phyloP scores from a whole-genome alignment of 164 flowering plant genomes.

The Sedum album region DNA sequence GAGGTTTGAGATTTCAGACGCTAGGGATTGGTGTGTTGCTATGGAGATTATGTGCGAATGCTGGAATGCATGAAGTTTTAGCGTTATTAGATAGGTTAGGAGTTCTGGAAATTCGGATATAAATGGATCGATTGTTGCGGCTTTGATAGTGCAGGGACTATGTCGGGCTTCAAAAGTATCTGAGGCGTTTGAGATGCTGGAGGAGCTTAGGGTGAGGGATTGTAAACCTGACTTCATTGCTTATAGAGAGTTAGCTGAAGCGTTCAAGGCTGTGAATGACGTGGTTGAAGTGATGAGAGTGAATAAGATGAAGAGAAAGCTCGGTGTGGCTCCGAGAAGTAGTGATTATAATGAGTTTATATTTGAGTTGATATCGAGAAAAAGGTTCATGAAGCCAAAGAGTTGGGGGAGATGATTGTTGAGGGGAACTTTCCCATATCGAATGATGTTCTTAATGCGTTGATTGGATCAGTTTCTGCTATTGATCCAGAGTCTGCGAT shows the following conservation, averaged over 20 bases:
- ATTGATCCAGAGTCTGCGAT: conserved; percentile 45
- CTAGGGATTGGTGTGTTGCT: conserved; percentile 78
- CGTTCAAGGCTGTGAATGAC: conserved; percentile 38
- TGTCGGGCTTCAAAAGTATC: conserved; percentile 38
- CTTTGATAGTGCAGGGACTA: conserved; percentile 66
- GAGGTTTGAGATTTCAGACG: conserved; percentile 37
- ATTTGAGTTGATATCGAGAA: conserved; percentile 45
- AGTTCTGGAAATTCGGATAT: conserved; percentile 20
- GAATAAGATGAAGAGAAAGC: conserved; percentile 78
- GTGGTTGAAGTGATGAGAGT: conserved; percentile 46
- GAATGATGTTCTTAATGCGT: conserved; percentile 59
- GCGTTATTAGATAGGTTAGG: conserved; percentile 42
- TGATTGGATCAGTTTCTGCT: conserved; percentile 63
- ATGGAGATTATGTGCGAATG: conserved; percentile 39
- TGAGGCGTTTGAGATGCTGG: conserved; percentile 51
- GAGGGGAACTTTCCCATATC: conserved; percentile 70
- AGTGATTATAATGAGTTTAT: conserved; percentile 62
- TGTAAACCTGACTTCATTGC: conserved; percentile 96
- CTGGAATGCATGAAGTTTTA: conserved; percentile 28
- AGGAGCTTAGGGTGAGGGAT: conserved; percentile 55
- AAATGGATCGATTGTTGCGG: conserved; percentile 64
- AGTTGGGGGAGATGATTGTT: conserved; percentile 59
- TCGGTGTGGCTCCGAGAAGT: conserved; percentile 81
- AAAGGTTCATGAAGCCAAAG: conserved; percentile 54
- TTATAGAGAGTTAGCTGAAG: conserved; percentile 63